These are phyloP conservation scores for Globisporangium spiculum DNA, from an alignment of 352 stramenopile genomes.

Conservation along the genomic window DNA sequence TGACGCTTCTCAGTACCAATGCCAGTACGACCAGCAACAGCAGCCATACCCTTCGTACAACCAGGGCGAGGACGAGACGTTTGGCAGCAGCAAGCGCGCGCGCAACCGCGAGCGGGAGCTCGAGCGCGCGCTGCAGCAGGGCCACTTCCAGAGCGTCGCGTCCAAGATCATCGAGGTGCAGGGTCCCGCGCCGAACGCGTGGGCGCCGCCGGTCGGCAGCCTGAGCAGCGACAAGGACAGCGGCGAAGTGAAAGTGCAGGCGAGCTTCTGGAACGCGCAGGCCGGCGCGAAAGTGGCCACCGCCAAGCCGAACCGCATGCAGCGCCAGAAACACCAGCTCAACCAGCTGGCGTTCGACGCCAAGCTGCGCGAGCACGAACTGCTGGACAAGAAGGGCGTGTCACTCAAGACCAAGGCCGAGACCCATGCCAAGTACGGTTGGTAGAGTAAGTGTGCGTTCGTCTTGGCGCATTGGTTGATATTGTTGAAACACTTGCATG, in stretches of 20 bases:
- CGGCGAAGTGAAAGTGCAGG: slow-evolving; percentile 49
- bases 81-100: slow-evolving; percentile 46
- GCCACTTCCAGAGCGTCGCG: slow-evolving; percentile 56
- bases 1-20: slow-evolving; percentile 31
- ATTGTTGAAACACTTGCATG: not conserved
- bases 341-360: slow-evolving; percentile 83
- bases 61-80: slow-evolving; percentile 34
- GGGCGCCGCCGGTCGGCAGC: slow-evolving; percentile 45
- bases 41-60: slow-evolving; percentile 32
- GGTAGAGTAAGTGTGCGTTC: slow-evolving; percentile 31
- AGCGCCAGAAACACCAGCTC: slow-evolving; percentile 78
- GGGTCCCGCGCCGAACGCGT: slow-evolving; percentile 42
- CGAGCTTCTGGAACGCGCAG: slow-evolving; percentile 73
- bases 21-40: slow-evolving; percentile 40
- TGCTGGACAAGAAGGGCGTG: slow-evolving; percentile 60
- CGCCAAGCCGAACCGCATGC: slow-evolving; percentile 65
- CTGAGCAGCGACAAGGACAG: slow-evolving; percentile 19
- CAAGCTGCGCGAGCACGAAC: slow-evolving; percentile 66
- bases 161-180: slow-evolving; percentile 67
- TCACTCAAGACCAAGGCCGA: slow-evolving; percentile 74
- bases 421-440: slow-evolving; percentile 81
- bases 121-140: slow-evolving; percentile 65
- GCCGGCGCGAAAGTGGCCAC: slow-evolving; percentile 46
- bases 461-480: not conserved
- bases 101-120: slow-evolving; percentile 63